Base-by-base conservation (phyloP, 2,329 filamentous ascomycete genomes). In the Penicillium sp. region DNA sequence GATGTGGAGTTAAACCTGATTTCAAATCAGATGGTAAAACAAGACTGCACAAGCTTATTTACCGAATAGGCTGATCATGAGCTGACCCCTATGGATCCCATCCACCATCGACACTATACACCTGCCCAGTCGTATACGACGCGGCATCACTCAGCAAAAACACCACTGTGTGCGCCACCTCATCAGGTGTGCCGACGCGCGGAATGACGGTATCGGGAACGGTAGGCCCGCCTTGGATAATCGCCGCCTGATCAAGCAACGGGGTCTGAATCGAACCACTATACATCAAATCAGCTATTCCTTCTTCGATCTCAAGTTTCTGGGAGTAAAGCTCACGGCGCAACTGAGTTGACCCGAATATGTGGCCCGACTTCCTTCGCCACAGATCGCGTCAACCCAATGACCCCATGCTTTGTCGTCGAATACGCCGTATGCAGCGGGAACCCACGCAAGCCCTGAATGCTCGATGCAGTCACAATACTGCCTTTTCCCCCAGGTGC, bases 381-480 rank as follows among this genome's bases (percentile, higher is more conserved):
- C 43, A 70, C 68, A 29, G 65, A 67, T 51, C 65, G 73, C 29
- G 70, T 74, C 52, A 76, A 53, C 13, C 64, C 65, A 34, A 66
- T 53, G 42, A 69, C 61, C 38, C 63, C 62, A 62, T 71, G 69
- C 60, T 73, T 73, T 5, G 63, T 68, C 21, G 70, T 58, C 44
- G 58, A 64, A 60, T 74, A 74, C 7, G 65, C 64, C 6, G 63
- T 64, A 60, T 64, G 61, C 42, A 62, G 57, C 38, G 58, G 51
- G 58, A 66, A 60, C 0, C 74, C 76, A 7, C 62, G 62, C 2
- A 76, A 48, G 0, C 78, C 79, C 9, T 74, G 73, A 10, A 70
- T 66, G 52, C 73, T 76, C 6, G 72, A 61, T 12, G 74, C 72
- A 62, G 83, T 85, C 49, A 86, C 83, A 61, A 86, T 84, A 53